Percentiles rank a stretch among this genome's conserved stretches.
Evolutionary conservation across 345 rosid species (phyloP).

Genomic region (Lepidium didymum): DNA sequence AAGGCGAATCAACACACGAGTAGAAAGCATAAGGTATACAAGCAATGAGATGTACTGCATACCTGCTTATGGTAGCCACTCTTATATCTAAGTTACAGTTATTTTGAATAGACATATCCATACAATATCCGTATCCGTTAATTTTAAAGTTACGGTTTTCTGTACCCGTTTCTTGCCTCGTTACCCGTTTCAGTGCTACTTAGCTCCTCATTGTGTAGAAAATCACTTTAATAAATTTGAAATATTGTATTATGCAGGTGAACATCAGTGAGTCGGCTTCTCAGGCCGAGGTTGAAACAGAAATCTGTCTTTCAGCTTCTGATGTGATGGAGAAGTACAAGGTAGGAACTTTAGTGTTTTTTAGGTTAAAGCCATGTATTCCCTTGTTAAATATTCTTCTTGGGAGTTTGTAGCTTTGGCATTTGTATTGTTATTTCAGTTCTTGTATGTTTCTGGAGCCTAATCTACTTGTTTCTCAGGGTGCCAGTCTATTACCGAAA

Average conservation of each 20-base stretch:
- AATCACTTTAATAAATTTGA: neutral
- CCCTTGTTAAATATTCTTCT: neutral
- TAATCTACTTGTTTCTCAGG: conserved; percentile 35
- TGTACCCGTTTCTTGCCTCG: too few species aligned
- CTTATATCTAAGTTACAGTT: neutral
- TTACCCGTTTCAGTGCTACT: too few species aligned
- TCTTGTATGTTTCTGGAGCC: neutral
- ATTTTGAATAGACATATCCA: too few species aligned
- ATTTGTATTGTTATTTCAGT: conserved; percentile 1
- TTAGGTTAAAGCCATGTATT: neutral
- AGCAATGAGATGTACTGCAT: neutral
- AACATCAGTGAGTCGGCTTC: conserved; percentile 14
- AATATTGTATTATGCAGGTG: conserved; percentile 9
- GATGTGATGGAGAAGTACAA: conserved; percentile 64
- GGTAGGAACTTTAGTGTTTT: conserved; percentile 34
- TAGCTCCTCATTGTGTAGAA: neutral
- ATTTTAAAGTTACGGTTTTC: too few species aligned
- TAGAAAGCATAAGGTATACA: conserved; percentile 48
- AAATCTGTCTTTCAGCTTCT: conserved; percentile 44
- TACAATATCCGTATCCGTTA: too few species aligned
- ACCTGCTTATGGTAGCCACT: neutral
- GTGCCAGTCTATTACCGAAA: conserved; percentile 55
- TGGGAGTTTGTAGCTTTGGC: conserved; percentile 6
- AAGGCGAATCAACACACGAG: conserved; percentile 25
- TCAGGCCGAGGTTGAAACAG: conserved; percentile 33